Percentiles rank a stretch among this genome's conserved stretches.
Conservation (phyloP, 352 stramenopile species). For the Pythium brassicae region DNA sequence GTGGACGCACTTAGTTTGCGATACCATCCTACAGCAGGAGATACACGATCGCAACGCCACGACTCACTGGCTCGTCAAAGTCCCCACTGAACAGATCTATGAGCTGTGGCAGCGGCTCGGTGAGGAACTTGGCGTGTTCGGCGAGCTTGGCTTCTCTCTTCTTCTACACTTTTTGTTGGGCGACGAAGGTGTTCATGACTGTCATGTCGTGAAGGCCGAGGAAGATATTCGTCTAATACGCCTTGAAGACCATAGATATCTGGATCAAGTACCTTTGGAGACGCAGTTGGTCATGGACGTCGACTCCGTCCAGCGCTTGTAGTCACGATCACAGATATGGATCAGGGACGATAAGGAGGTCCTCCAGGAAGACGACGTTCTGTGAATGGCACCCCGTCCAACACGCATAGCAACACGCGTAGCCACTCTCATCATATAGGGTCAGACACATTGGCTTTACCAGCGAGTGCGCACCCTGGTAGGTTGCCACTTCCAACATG, state of each 20-base stretch:
- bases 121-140: neutral
- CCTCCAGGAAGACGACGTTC: neutral
- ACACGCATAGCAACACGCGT: no score
- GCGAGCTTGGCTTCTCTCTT: neutral
- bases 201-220: neutral
- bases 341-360: neutral
- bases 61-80: neutral
- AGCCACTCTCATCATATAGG: no score
- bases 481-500: neutral
- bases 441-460: no score
- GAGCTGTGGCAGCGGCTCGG: neutral
- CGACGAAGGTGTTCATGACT: neutral
- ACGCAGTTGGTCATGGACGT: neutral
- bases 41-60: neutral
- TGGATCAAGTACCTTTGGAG: conserved; percentile 1
- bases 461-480: no score
- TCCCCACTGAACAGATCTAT: neutral
- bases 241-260: neutral
- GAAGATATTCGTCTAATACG: neutral
- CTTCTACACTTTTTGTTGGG: neutral
- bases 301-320: neutral
- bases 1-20: neutral
- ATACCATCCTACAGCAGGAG: neutral
- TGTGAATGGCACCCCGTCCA: no score
- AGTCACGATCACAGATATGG: neutral